Evolutionary conservation across 768 basidiomycete species (phyloP).

Genomic region (Candolleomyces eurysporus): DNA sequence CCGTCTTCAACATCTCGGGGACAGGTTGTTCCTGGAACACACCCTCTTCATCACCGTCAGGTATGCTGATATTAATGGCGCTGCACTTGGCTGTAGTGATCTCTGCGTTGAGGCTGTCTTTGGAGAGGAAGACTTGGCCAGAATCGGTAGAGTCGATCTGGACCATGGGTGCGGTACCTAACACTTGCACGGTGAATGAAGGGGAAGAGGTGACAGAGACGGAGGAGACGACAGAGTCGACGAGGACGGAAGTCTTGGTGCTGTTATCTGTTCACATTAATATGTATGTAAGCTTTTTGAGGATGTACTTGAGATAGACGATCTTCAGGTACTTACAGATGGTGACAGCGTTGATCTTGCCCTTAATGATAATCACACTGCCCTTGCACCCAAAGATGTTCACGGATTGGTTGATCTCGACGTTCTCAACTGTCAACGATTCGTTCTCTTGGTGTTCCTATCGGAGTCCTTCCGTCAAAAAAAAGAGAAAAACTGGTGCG

Average conservation of each 20-base stretch:
- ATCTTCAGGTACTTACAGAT: conserved; percentile 53
- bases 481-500: no score
- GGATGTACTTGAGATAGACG: conserved; percentile 6
- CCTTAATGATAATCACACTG: conserved; percentile 76
- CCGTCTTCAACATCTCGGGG: conserved; percentile 94
- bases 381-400: conserved; percentile 92
- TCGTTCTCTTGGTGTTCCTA: conserved; percentile 95
- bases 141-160: conserved; percentile 94
- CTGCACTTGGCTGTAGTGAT: conserved; percentile 95
- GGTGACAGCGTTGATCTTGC: conserved; percentile 94
- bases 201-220: conserved; percentile 88
- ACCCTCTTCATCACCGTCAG: conserved; percentile 88
- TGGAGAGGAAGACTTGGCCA: conserved; percentile 91
- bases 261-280: conserved; percentile 66
- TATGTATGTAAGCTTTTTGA: neutral
- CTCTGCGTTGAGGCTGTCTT: conserved; percentile 71
- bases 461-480: conserved; percentile 1
- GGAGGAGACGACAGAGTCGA: conserved; percentile 91
- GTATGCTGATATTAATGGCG: conserved; percentile 86
- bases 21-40: conserved; percentile 86
- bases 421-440: conserved; percentile 69
- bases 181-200: conserved; percentile 91
- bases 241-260: conserved; percentile 80
- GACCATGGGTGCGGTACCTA: conserved; percentile 86
- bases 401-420: conserved; percentile 77